phyloP scores from a whole-genome alignment of 257 asterid genomes.

The Nicotiana benthamiana region DNA sequence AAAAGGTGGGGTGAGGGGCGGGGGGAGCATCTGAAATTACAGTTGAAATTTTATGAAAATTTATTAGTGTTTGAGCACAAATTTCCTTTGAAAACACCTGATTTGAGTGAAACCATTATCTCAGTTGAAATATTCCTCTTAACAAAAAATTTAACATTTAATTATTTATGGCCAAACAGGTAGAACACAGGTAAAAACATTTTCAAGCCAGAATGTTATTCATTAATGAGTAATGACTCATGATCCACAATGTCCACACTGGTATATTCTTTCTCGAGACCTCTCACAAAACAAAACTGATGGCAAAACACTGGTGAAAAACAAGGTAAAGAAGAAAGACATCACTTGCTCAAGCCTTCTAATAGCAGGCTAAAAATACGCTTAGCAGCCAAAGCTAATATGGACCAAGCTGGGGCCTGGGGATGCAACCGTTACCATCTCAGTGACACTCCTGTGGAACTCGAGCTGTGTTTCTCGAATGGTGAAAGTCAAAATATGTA shows the following conservation, averaged over 20 bases:
- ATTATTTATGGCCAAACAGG: neutral
- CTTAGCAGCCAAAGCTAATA: neutral
- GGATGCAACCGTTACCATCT: neutral
- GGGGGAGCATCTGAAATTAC: no score
- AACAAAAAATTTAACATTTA: no score
- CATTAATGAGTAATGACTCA: neutral
- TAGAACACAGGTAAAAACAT: neutral
- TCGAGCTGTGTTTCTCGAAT: neutral
- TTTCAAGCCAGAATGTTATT: neutral
- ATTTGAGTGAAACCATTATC: neutral
- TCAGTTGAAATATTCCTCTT: neutral
- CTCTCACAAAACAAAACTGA: neutral
- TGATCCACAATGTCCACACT: constrained; percentile 4
- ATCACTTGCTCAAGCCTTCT: neutral
- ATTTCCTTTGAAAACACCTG: neutral
- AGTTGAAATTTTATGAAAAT: no score
- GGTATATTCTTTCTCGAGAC: neutral
- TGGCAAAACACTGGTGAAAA: neutral
- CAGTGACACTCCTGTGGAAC: neutral
- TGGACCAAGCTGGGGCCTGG: neutral
- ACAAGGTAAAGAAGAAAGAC: neutral
- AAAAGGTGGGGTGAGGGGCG: no score
- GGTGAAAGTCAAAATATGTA: neutral
- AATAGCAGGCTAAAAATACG: neutral
- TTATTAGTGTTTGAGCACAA: neutral